A percentile compares a stretch with the other conserved stretches of the same genome.
Conservation (phyloP, 2,329 filamentous ascomycete genomes). For the Colletotrichum tanaceti region DNA sequence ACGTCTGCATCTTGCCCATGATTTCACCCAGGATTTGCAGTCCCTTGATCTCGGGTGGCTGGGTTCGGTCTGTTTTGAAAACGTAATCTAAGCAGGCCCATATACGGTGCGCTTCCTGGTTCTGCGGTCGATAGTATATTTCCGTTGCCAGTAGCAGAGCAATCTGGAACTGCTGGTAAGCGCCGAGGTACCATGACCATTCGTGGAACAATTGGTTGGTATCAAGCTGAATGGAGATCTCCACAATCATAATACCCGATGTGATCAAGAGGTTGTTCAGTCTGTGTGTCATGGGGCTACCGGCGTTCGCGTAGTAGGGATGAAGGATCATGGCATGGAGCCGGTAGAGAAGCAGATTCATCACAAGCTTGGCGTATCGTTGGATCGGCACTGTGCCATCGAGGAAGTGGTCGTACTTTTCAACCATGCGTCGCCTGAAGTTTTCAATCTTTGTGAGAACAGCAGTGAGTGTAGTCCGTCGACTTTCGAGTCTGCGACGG, state of each 20-base stretch:
- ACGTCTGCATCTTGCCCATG: conserved; percentile 68
- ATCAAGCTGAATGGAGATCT: conserved; percentile 61
- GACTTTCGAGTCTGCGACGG: conserved; percentile 71
- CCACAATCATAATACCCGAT: conserved; percentile 65
- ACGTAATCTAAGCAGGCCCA: conserved; percentile 80
- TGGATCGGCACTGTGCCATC: conserved; percentile 71
- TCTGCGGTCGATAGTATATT: conserved; percentile 68
- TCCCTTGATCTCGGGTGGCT: conserved; percentile 67
- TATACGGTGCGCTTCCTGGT: conserved; percentile 71
- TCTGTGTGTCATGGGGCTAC: conserved; percentile 66
- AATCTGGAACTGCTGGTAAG: conserved; percentile 78
- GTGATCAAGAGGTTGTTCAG: conserved; percentile 72
- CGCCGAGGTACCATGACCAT: conserved; percentile 79
- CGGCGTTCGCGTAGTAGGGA: conserved; percentile 68
- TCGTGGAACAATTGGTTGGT: conserved; percentile 58
- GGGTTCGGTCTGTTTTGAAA: conserved; percentile 68
- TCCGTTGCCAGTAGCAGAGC: conserved; percentile 77
- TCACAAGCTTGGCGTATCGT: conserved; percentile 71
- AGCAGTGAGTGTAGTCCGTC: conserved; percentile 70
- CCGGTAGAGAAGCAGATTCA: conserved; percentile 71
- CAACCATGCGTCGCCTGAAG: conserved; percentile 72
- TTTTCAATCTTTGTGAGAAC: conserved; percentile 76
- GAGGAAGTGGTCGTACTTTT: conserved; percentile 73
- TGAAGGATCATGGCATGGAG: conserved; percentile 76
- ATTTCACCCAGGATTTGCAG: conserved; percentile 72